phyloP scores from a whole-genome alignment of 2,329 filamentous ascomycete species.

The Phaeosphaeriaceae sp. region DNA sequence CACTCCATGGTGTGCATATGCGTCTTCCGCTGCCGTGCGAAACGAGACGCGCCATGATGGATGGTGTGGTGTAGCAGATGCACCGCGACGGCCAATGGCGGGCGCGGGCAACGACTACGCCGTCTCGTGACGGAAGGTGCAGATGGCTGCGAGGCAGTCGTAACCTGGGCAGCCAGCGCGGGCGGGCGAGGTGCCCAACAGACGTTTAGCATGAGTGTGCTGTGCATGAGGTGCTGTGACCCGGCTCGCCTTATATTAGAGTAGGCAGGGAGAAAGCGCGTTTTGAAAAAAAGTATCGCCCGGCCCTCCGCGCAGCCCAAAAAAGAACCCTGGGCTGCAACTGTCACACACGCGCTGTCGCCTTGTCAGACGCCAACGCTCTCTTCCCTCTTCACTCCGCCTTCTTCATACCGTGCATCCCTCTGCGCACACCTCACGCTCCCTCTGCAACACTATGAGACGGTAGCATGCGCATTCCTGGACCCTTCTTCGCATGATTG shows the following conservation, averaged over 20 bases:
- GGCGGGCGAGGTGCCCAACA: conserved; percentile 28
- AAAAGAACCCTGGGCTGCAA: conserved; percentile 6
- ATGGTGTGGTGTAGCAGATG: conserved; percentile 9
- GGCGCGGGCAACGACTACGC: background rate
- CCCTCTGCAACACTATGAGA: background rate
- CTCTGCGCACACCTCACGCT: background rate
- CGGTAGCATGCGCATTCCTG: conserved; percentile 4
- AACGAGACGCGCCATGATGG: conserved; percentile 1
- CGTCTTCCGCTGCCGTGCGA: conserved; percentile 1
- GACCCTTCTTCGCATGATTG: background rate
- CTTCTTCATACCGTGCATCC: background rate
- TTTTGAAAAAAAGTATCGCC: conserved; percentile 18
- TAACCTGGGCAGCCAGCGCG: conserved; percentile 2
- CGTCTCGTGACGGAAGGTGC: conserved; percentile 2
- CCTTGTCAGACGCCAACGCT: conserved; percentile 1
- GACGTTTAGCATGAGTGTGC: conserved; percentile 22
- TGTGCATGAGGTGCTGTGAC: too few relatives aligned
- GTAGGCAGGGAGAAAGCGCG: conserved; percentile 21
- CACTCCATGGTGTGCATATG: background rate
- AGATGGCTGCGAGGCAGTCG: background rate
- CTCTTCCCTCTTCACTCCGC: background rate
- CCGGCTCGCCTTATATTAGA: conserved; percentile 21
- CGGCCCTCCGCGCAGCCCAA: conserved; percentile 5
- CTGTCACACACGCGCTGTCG: conserved; percentile 2
- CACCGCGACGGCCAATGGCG: background rate